These are phyloP conservation scores for Closterium sp. DNA, from an alignment of 139 green algal species.

Conservation along the genomic window DNA sequence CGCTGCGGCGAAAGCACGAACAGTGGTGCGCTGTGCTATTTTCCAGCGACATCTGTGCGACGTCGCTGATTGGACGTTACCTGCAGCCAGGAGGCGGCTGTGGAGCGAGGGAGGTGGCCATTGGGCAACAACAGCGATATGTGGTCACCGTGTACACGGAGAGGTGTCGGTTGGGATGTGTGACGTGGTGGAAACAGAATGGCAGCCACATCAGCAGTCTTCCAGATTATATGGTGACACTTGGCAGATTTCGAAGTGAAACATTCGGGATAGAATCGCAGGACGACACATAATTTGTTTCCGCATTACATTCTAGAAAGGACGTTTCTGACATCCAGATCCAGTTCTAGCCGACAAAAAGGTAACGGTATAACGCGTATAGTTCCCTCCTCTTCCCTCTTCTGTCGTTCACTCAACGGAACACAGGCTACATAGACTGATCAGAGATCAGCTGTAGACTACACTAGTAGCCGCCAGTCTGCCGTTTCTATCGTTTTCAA, in stretches of 20 bases:
- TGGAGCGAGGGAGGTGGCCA: too few relatives aligned
- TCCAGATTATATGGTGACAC: background rate
- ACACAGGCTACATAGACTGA: too few relatives aligned
- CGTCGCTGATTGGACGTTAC: background rate
- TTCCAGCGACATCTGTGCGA: background rate
- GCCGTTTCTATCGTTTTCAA: too few relatives aligned
- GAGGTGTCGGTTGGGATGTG: background rate
- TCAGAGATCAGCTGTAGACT: background rate
- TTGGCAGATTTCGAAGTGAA: background rate
- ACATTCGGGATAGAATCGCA: background rate
- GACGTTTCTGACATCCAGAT: background rate
- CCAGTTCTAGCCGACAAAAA: too few relatives aligned
- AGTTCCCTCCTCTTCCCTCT: background rate
- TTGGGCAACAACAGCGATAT: too few relatives aligned
- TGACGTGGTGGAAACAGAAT: background rate
- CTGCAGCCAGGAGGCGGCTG: background rate
- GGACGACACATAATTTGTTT: background rate
- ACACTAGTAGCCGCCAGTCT: too few relatives aligned
- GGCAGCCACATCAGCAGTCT: background rate
- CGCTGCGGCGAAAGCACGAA: too few relatives aligned
- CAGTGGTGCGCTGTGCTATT: too few relatives aligned
- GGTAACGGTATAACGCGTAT: background rate
- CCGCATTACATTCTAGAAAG: background rate
- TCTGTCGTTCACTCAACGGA: too few relatives aligned
- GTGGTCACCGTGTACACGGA: background rate